These are phyloP conservation scores for Ceriops zippeliana DNA, from an alignment of 345 rosid genomes.

Conservation along the genomic window DNA sequence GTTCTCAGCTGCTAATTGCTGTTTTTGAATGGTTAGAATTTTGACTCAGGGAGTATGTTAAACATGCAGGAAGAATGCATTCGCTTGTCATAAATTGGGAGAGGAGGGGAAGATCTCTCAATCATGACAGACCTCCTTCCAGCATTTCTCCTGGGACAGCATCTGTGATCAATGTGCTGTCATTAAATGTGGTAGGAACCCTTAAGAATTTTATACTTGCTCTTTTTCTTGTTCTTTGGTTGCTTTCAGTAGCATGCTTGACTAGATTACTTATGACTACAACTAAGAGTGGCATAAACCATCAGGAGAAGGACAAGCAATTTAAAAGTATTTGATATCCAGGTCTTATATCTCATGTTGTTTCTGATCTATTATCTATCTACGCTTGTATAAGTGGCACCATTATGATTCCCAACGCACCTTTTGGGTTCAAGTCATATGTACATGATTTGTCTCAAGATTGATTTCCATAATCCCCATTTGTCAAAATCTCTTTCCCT, in stretches of 20 bases:
- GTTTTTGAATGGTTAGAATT: constrained; percentile 15
- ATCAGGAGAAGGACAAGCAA: neutral
- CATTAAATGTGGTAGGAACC: constrained; percentile 46
- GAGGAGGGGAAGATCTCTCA: constrained; percentile 65
- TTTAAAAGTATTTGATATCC: neutral
- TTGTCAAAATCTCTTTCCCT: too few relatives aligned
- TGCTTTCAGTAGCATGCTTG: neutral
- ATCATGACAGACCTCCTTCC: constrained; percentile 47
- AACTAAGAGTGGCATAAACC: neutral
- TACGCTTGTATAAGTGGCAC: neutral
- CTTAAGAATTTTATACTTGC: neutral
- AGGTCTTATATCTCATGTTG: neutral
- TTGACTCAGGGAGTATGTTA: constrained; percentile 13
- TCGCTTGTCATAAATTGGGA: constrained; percentile 62
- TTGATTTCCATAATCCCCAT: too few relatives aligned
- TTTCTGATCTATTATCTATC: neutral
- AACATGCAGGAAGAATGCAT: constrained; percentile 58
- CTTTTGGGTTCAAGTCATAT: too few relatives aligned
- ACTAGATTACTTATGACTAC: neutral
- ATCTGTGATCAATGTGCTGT: constrained; percentile 40
- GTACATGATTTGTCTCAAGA: neutral
- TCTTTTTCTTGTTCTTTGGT: neutral
- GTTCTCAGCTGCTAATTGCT: constrained; percentile 16
- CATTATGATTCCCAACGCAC: neutral
- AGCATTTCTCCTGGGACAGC: constrained; percentile 38